Base-by-base conservation (phyloP, 495 filamentous ascomycete genomes). In the Echria macrotheca region DNA sequence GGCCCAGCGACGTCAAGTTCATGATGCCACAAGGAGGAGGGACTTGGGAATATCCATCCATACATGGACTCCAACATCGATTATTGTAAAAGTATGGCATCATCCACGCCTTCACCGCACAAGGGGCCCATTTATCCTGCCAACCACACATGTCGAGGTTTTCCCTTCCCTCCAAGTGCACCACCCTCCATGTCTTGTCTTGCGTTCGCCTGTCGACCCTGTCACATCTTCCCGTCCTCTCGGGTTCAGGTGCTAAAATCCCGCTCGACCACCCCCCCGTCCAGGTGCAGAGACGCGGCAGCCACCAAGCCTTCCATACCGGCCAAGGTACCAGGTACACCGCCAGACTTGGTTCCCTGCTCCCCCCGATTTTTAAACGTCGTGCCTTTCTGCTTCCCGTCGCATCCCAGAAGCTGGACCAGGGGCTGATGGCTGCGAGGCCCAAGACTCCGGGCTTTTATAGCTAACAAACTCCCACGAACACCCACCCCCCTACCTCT, bases 211-310 rank as follows among this genome's bases (percentile, higher is more conserved):
- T 56, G 43, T 48, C 47, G 26, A 47, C 54, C 58, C 58, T 57
- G 55, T 53, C 58, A 61, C 47, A 35, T 56, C 52, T 50, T 54
- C 51, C 58, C 54, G 45, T 48, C 40, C 48, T 53, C 49, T 55
- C 52, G 61, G 44, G 61, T 59, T 64, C 61, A 42, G 53, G 38
- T 23, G 45, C 56, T 47, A 50, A 53, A 61, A 52, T 59, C 55
- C 55, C 44, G 54, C 54, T 56, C 44, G 51, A 54, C 47, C 41
- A 58, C 57, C 58, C 57, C 50, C 28, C 33, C 22, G 53, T 54
- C 44, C 45, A 14, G 26, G 51, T 46, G 50, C 47, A 53, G 49
- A 59, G 50, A 47, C 52, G 59, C 44, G 35, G 44, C 59, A 63
- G 59, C 59, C 59, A 63, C 56, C 54, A 55, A 57, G 53, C 56